Base-by-base conservation (phyloP, 306 rosid genomes). In the Sophora flavescens region DNA sequence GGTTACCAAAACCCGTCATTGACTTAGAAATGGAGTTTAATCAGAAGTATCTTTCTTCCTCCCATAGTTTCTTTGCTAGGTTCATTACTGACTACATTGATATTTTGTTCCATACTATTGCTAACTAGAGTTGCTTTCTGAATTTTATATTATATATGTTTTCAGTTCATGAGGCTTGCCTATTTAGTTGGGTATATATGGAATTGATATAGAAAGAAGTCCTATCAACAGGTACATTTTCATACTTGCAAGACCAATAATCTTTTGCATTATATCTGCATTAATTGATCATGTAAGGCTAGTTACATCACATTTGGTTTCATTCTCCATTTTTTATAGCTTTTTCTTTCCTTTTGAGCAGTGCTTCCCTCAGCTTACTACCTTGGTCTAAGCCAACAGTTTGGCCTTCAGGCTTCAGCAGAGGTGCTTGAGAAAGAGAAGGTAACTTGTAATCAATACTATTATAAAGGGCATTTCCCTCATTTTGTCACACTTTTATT, bases 121-220 rank as follows among this genome's bases (percentile, higher is more conserved):
- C 60, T 72, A 64, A 78, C 16, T 45, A 45, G 58, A 42, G 69
- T 28, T 74, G 69, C 67, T 77, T 77, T 51, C 63, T 80, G 71
- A 63, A 72, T 75, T 78, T 50, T 86, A 74, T n/a, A n/a, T 59
- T 3, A 50, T 76, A 52, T 74, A 42, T 86, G 83, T 81, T 91
- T 83, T 86, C 96, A 95, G 99, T 95, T 91, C 85, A 86, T 95
- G 98, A 95, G 99, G 89, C 88, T 95, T 72, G 97, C 99, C n/a
- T 93, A 95, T 83, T 83, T 95, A 81, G 85, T 92, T 85, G 99
- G 98, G 68, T 91, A 87, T 22, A 22, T 22, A 22, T 86, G 99
- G 98, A 60, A 70, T 85, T 63, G 89, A 88, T 61, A 91, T 95
- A 69, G 97, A 90, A 91, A 88, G 92, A 88, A 95, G 97, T 82